These are phyloP conservation scores for Cordyceps farinosa DNA, from an alignment of 2,329 filamentous ascomycete species.

Conservation along the genomic window DNA sequence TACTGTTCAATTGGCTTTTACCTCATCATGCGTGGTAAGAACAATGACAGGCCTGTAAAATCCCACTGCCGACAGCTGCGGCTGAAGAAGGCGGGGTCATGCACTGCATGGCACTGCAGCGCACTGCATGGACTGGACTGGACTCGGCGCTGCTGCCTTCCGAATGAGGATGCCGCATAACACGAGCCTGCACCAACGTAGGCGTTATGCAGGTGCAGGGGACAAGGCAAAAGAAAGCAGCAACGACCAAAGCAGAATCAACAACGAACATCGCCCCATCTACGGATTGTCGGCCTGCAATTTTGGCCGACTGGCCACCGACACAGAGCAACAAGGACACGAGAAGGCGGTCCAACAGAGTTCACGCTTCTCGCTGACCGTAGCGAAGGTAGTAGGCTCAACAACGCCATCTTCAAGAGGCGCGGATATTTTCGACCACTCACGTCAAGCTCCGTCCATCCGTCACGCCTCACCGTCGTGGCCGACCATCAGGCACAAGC, in stretches of 20 bases:
- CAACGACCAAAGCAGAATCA: background rate
- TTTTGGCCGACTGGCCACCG: background rate
- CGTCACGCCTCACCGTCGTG: background rate
- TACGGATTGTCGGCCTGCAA: background rate
- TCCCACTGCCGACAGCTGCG: background rate
- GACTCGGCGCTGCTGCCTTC: background rate
- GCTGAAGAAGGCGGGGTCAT: constrained; percentile 8
- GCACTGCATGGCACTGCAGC: background rate
- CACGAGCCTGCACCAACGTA: background rate
- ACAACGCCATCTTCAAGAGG: background rate
- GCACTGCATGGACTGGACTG: background rate
- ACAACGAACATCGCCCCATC: background rate
- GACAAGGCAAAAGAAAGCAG: background rate
- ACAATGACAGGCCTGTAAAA: background rate
- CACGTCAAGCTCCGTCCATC: background rate
- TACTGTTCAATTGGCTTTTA: background rate
- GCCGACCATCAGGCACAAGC: background rate
- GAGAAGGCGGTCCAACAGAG: background rate
- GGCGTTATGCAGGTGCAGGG: constrained; percentile 1
- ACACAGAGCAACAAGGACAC: background rate
- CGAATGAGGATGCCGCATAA: background rate
- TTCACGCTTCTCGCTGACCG: background rate
- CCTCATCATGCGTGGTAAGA: background rate
- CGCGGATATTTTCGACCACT: background rate
- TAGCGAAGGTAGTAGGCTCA: background rate